A percentile compares a stretch with the other conserved stretches of the same genome.
phyloP scores from a whole-genome alignment of 495 filamentous ascomycete species.

The Mycothermus thermophilus region DNA sequence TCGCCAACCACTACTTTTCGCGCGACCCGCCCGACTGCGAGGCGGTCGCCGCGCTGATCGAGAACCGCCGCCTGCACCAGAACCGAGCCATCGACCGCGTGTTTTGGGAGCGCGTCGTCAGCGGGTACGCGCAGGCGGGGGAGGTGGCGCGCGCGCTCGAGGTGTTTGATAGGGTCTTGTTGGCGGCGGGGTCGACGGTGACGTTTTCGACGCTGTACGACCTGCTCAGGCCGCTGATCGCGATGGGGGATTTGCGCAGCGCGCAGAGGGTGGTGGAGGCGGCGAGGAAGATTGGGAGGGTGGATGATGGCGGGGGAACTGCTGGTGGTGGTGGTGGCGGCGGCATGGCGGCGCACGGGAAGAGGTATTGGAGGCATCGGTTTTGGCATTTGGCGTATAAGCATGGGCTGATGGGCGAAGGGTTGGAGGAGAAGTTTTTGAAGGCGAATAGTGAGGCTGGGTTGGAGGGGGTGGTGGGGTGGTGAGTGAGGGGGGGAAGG shows the following conservation, averaged over 20 bases:
- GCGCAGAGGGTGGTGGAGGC: conserved; percentile 21
- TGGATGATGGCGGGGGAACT: conserved; percentile 10
- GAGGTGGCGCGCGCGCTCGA: conserved; percentile 36
- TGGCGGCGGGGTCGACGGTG: conserved; percentile 24
- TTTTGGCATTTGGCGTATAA: conserved; percentile 30
- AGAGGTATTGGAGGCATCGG: conserved; percentile 24
- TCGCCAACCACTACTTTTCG: conserved; percentile 53
- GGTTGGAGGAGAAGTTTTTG: too few species aligned
- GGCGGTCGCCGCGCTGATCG: conserved; percentile 41
- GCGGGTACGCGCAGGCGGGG: conserved; percentile 42
- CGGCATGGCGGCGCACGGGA: conserved; percentile 6
- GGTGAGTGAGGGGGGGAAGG: too few species aligned
- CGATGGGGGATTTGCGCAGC: conserved; percentile 22
- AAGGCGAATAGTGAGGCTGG: too few species aligned
- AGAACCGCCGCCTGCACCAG: conserved; percentile 24
- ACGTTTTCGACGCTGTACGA: conserved; percentile 31
- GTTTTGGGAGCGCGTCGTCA: conserved; percentile 55
- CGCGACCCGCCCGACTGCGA: conserved; percentile 41
- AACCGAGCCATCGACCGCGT: conserved; percentile 36
- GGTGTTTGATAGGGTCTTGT: conserved; percentile 34
- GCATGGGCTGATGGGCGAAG: conserved; percentile 21
- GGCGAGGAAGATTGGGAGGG: conserved; percentile 13
- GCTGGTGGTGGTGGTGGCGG: conserved; percentile 3
- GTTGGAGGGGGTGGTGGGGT: too few species aligned
- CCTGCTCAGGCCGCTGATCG: conserved; percentile 34